Percentiles rank a stretch among this genome's conserved stretches.
phyloP scores from a whole-genome alignment of 2,329 filamentous ascomycete genomes.

The Torrubiellomyces zombiae region DNA sequence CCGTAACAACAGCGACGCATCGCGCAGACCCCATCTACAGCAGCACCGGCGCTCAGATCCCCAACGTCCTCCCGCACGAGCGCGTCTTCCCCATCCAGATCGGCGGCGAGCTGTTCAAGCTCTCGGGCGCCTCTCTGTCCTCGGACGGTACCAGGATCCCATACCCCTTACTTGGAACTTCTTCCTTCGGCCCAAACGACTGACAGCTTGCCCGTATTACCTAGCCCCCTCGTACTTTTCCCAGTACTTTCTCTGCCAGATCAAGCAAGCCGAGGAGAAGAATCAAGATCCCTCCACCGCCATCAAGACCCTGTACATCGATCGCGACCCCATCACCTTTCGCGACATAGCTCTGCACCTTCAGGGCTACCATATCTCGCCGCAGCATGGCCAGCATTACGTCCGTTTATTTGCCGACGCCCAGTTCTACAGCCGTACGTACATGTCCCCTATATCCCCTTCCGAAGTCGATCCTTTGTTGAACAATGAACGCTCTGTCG shows the following conservation, averaged over 20 bases:
- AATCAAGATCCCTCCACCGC: conserved; percentile 30
- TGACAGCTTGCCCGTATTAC: too few species aligned
- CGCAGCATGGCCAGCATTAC: conserved; percentile 70
- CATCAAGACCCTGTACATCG: conserved; percentile 80
- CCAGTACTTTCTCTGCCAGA: conserved; percentile 76
- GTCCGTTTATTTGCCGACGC: conserved; percentile 88
- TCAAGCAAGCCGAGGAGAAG: conserved; percentile 44
- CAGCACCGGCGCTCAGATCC: too few species aligned
- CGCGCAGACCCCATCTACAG: conserved; percentile 20
- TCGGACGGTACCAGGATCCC: conserved; percentile 43
- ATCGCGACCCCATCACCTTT: conserved; percentile 81
- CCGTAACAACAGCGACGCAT: conserved; percentile 7
- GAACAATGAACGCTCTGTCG: not conserved
- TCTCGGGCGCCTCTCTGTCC: conserved; percentile 56
- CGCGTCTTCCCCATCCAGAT: conserved; percentile 64
- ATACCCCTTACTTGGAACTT: conserved; percentile 4
- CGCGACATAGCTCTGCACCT: conserved; percentile 78
- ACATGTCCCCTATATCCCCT: not conserved
- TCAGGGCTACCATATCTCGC: conserved; percentile 77
- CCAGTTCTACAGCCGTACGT: conserved; percentile 75
- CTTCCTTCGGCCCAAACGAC: too few species aligned
- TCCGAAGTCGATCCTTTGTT: not conserved
- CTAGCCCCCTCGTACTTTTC: conserved; percentile 91
- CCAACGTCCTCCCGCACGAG: conserved; percentile 46
- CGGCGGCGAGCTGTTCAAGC: conserved; percentile 53